These are phyloP conservation scores for Puya raimondii DNA, from an alignment of 176 grass and related monocot genomes.

Conservation along the genomic window DNA sequence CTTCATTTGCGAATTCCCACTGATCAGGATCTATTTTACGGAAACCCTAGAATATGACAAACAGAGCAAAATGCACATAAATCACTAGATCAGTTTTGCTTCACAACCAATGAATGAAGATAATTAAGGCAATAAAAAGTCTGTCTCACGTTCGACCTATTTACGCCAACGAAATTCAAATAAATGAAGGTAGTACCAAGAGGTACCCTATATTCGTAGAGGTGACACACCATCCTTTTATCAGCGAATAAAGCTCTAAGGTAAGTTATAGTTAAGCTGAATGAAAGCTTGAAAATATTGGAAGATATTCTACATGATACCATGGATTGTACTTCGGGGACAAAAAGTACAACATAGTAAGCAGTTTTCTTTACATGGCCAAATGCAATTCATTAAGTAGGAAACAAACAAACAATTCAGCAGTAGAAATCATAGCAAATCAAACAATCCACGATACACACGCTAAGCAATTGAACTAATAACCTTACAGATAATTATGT, in stretches of 20 bases:
- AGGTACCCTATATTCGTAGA: neutral
- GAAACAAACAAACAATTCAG: too few species aligned
- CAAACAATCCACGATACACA: too few species aligned
- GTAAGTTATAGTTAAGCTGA: neutral
- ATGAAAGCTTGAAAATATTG: neutral
- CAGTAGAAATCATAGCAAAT: too few species aligned
- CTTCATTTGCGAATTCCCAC: slow-evolving; percentile 94
- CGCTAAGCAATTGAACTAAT: too few species aligned
- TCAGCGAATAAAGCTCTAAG: neutral
- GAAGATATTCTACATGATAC: too few species aligned
- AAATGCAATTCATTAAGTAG: too few species aligned
- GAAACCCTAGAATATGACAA: slow-evolving; percentile 50
- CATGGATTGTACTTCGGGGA: too few species aligned
- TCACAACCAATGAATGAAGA: neutral
- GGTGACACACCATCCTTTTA: neutral
- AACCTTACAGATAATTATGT: too few species aligned
- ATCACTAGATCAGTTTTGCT: neutral
- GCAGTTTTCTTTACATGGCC: too few species aligned
- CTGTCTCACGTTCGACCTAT: neutral
- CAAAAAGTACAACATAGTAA: too few species aligned
- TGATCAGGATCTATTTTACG: slow-evolving; percentile 80
- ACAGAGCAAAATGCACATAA: neutral
- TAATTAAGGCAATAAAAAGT: neutral
- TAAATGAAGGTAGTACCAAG: neutral
- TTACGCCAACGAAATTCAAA: neutral